Evolutionary conservation across 129 eudicot genomes (phyloP).

Genomic region (Helianthus tuberosus): DNA sequence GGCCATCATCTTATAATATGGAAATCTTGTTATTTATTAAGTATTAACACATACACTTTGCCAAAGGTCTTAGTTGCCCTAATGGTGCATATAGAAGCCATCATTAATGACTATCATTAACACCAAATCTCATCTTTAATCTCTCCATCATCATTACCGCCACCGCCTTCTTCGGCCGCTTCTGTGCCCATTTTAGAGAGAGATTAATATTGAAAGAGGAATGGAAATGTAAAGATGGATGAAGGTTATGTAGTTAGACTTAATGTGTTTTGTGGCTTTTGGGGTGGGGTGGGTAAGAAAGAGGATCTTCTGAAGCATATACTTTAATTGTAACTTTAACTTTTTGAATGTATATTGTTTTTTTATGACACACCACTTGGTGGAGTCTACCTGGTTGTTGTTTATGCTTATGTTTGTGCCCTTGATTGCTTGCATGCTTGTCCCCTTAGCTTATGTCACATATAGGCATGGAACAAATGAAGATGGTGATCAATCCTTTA

Average conservation of each 20-base stretch:
- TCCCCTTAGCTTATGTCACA: slow-evolving; percentile 30
- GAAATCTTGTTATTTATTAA: slow-evolving; percentile 13
- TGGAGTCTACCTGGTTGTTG: slow-evolving; percentile 32
- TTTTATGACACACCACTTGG: slow-evolving; percentile 22
- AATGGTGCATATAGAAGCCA: slow-evolving; percentile 37
- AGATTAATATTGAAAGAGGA: not conserved
- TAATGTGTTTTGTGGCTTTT: slow-evolving; percentile 27
- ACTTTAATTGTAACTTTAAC: slow-evolving; percentile 28
- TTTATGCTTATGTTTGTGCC: slow-evolving; percentile 6
- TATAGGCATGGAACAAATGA: not conserved
- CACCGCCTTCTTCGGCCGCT: slow-evolving; percentile 23
- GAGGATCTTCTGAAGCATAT: slow-evolving; percentile 50
- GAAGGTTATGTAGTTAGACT: slow-evolving; percentile 17
- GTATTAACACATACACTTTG: slow-evolving; percentile 27
- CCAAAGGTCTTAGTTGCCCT: slow-evolving; percentile 59
- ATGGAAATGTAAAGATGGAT: slow-evolving; percentile 14
- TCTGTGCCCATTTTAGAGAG: slow-evolving; percentile 22
- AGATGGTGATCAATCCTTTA: not conserved
- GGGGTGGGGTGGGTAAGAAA: slow-evolving; percentile 40
- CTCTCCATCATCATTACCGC: slow-evolving; percentile 7
- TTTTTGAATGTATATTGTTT: slow-evolving; percentile 14
- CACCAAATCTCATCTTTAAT: slow-evolving; percentile 2
- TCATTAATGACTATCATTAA: slow-evolving; percentile 18
- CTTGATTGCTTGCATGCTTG: slow-evolving; percentile 33
- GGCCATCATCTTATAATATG: not conserved